Base-by-base conservation (phyloP, 306 rosid species). In the Fragaria vesca region DNA sequence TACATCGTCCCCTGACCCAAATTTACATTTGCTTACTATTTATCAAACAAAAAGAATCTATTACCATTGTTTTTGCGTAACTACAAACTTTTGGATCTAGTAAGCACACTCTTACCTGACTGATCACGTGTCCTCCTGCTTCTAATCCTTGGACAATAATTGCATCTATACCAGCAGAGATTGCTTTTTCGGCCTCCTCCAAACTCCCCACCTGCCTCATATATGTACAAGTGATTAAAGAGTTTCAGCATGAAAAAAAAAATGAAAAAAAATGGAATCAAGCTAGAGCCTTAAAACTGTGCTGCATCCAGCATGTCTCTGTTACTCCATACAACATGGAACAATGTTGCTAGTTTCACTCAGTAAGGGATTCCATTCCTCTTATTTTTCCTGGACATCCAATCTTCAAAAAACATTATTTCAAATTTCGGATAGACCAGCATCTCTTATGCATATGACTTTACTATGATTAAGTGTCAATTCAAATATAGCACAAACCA, bases 61-160 rank as follows among this genome's bases (percentile, higher is more conserved):
- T 66, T 18, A 42, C 40, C 20, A 72, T 32, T 42, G 24, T 0
- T 28, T 8, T 12, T 30, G 12, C 62, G 62, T 40, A 46, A 61
- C 65, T 42, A 40, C 18, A 76, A 15, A 71, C 40, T 77, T 28
- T 72, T 20, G 7, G 76, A 70, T 77, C 74, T 58, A 69, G 50
- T n/a, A 71, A 78, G 46, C 32, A 30, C 21, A 75, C 48, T 74
- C 48, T 74, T 74, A 91, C 98, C 94, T 90, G 91, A 82, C 97
- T 87, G 75, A 94, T 86, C 47, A 94, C 93, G 85, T 91, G 98
- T 50, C 97, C 97, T 66, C 98, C 97, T n/a, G 98, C 98, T 79
- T 91, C 98, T 48, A 69, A 85, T 57, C 97, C 98, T 86, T 91
- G 97, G 15, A 94, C 93, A 73, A 91, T 94, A 47, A 94, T 87